Conservation (phyloP, 164 flowering plant species). For the Tetracentron sinense region DNA sequence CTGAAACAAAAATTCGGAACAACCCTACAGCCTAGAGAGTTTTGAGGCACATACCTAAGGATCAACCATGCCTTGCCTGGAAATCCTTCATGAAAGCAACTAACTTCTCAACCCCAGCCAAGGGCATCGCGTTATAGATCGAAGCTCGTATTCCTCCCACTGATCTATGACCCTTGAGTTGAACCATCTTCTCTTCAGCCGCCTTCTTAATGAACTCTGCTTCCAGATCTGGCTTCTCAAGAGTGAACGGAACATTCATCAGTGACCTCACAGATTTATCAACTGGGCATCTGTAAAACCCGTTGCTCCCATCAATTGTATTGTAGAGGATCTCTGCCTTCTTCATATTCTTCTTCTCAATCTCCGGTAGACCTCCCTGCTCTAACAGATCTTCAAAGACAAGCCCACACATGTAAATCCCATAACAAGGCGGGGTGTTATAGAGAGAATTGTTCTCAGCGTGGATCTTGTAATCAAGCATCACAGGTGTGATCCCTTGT, state of each 20-base stretch:
- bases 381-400: slow-evolving; percentile 36
- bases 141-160: slow-evolving; percentile 99
- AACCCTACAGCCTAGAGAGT: too few relatives aligned
- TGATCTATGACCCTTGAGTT: slow-evolving; percentile 94
- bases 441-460: slow-evolving; percentile 83
- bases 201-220: slow-evolving; percentile 89
- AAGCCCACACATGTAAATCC: slow-evolving; percentile 58
- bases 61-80: slow-evolving; percentile 73
- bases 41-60: too few relatives aligned
- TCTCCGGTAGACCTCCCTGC: slow-evolving; percentile 32
- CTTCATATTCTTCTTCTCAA: slow-evolving; percentile 75
- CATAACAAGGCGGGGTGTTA: slow-evolving; percentile 83
- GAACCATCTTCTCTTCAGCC: slow-evolving; percentile 82
- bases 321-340: slow-evolving; percentile 71
- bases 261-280: slow-evolving; percentile 87
- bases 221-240: slow-evolving; percentile 81
- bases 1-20: too few relatives aligned
- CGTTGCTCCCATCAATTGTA: slow-evolving; percentile 75
- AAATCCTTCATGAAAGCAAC: slow-evolving; percentile 96
- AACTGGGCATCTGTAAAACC: slow-evolving; percentile 90
- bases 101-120: slow-evolving; percentile 91
- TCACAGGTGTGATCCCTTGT: slow-evolving; percentile 68
- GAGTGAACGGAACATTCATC: slow-evolving; percentile 97
- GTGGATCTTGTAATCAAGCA: slow-evolving; percentile 97
- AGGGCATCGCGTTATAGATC: slow-evolving; percentile 94